Conservation (phyloP, 805 yeast genomes). For the Metschnikowia proteae region DNA sequence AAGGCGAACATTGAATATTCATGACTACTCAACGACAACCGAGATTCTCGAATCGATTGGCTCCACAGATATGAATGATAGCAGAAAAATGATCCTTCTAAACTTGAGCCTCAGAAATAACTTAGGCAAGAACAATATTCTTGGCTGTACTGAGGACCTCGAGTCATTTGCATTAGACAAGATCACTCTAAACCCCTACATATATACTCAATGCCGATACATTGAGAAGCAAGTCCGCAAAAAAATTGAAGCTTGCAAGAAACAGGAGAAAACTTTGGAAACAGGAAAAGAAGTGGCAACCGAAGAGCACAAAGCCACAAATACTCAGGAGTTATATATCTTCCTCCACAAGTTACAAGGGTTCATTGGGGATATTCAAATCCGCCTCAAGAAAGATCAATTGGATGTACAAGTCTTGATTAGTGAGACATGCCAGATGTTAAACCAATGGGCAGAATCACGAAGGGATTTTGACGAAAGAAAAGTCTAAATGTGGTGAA, state of each 20-base stretch:
- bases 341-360: conserved; percentile 22
- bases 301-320: background rate
- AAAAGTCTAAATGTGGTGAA: background rate
- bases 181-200: conserved; percentile 30
- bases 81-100: conserved; percentile 25
- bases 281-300: background rate
- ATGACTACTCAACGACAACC: conserved; percentile 23
- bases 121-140: conserved; percentile 19
- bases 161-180: conserved; percentile 32
- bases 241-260: conserved; percentile 12
- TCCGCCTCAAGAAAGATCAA: conserved; percentile 32
- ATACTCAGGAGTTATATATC: conserved; percentile 3
- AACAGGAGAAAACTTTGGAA: background rate
- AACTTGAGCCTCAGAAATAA: conserved; percentile 24
- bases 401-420: conserved; percentile 22
- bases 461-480: conserved; percentile 7
- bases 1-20: conserved; percentile 29
- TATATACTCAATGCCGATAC: conserved; percentile 29
- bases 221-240: conserved; percentile 24
- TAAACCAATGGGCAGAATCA: conserved; percentile 26
- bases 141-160: conserved; percentile 18
- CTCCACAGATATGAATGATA: conserved; percentile 23
- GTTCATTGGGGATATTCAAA: conserved; percentile 34
- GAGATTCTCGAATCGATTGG: conserved; percentile 22
- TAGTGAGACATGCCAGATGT: conserved; percentile 21